A percentile compares a stretch with the other conserved stretches of the same genome.
Conservation (phyloP, 1,139 yeast genomes). For the Candida sp. region DNA sequence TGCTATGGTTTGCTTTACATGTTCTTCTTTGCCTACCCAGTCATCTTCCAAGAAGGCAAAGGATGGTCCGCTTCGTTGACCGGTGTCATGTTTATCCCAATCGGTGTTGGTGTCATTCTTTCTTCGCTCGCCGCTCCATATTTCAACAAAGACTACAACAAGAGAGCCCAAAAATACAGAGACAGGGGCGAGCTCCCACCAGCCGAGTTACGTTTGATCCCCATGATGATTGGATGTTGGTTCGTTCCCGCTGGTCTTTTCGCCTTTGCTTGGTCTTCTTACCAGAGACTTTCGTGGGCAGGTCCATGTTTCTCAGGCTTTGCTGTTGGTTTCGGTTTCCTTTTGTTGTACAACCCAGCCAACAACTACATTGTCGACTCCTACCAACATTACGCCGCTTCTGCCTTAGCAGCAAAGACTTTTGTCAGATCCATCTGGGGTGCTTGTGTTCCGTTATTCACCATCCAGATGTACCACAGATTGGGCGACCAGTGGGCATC, state of each 20-base stretch:
- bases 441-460: constrained; percentile 74
- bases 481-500: constrained; percentile 77
- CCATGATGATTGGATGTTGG: constrained; percentile 71
- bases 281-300: constrained; percentile 59
- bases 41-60: constrained; percentile 67
- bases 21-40: constrained; percentile 73
- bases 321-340: constrained; percentile 66
- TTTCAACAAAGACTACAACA: constrained; percentile 63
- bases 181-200: constrained; percentile 63
- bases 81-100: constrained; percentile 75
- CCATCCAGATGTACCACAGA: constrained; percentile 78
- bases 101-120: constrained; percentile 66
- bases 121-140: constrained; percentile 58
- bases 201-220: constrained; percentile 61
- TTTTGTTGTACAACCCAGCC: constrained; percentile 65
- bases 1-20: constrained; percentile 60
- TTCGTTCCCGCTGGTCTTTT: constrained; percentile 60
- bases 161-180: constrained; percentile 50
- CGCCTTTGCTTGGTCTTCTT: constrained; percentile 68
- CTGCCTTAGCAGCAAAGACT: constrained; percentile 71
- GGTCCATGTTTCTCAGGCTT: constrained; percentile 66
- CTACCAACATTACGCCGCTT: constrained; percentile 73
- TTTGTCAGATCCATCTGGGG: constrained; percentile 74
- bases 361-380: constrained; percentile 74
- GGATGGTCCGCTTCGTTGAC: constrained; percentile 62